A percentile compares a stretch with the other conserved stretches of the same genome.
phyloP scores from a whole-genome alignment of 148 eudicot species.

The Bassia scoparia region DNA sequence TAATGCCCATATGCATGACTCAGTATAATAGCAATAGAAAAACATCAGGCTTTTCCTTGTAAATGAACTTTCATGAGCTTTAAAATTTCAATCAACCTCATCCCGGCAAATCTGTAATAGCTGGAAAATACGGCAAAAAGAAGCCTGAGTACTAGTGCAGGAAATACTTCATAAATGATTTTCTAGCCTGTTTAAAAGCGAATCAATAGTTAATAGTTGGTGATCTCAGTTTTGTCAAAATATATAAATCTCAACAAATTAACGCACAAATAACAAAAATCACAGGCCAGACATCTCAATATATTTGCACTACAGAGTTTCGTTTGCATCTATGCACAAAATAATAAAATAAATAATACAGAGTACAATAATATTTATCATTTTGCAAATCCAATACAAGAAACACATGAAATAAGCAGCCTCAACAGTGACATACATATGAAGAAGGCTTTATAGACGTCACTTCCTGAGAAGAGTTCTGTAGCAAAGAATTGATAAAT shows the following conservation, averaged over 20 bases:
- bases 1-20: too few species aligned
- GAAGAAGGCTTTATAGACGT: conserved; percentile 9
- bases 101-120: conserved; percentile 89
- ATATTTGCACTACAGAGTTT: not conserved
- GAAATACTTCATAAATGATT: conserved; percentile 60
- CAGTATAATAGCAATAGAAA: too few species aligned
- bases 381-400: not conserved
- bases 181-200: conserved; percentile 57
- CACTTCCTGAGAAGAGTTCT: not conserved
- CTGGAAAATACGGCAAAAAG: conserved; percentile 76
- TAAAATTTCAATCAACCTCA: conserved; percentile 31
- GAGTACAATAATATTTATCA: too few species aligned
- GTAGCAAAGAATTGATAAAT: not conserved
- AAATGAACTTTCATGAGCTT: not conserved
- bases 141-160: conserved; percentile 76
- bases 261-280: not conserved
- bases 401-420: not conserved
- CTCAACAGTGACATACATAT: not conserved
- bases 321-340: not conserved
- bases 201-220: conserved; percentile 10
- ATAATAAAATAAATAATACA: too few species aligned
- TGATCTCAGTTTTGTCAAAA: not conserved
- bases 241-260: not conserved
- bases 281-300: not conserved
- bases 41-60: too few species aligned